Conservation (phyloP, 2,329 filamentous ascomycete species). For the Diplodia seriata region DNA sequence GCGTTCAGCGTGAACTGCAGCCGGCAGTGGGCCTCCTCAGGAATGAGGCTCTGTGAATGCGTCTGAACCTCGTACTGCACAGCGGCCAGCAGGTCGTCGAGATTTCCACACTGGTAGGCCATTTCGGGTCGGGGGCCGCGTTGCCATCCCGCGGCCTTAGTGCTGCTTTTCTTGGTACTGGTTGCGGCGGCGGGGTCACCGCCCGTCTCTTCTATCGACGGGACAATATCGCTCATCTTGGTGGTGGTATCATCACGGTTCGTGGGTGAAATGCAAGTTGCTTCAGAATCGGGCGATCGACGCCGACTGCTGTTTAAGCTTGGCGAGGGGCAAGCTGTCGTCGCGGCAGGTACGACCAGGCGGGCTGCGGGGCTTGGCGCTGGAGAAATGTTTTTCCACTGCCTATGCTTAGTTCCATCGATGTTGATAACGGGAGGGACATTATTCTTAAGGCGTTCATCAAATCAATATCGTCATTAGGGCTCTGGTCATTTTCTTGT, state of each 20-base stretch:
- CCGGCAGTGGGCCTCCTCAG: constrained; percentile 14
- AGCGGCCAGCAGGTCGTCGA: constrained; percentile 24
- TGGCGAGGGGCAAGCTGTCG: constrained; percentile 14
- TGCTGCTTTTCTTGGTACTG: background rate
- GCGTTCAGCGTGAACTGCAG: constrained; percentile 3
- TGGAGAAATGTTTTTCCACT: background rate
- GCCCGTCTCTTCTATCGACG: constrained; percentile 1
- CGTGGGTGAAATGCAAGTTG: background rate
- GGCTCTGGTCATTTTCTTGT: too few species aligned
- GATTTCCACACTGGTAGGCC: constrained; percentile 25
- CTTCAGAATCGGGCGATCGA: background rate
- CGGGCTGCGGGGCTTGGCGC: too few species aligned
- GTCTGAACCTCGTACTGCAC: constrained; percentile 15
- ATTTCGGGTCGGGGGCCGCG: constrained; percentile 6
- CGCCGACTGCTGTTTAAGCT: background rate
- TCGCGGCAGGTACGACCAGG: background rate
- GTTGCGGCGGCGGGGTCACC: background rate
- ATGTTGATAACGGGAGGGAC: too few species aligned
- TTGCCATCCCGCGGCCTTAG: background rate
- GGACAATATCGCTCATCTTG: constrained; percentile 18
- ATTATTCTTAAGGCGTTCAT: too few species aligned
- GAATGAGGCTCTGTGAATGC: constrained; percentile 7
- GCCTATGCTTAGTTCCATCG: background rate
- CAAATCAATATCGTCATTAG: too few species aligned
- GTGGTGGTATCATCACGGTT: background rate